Conservation (phyloP, 495 filamentous ascomycete species). For the Penicillium fimorum region DNA sequence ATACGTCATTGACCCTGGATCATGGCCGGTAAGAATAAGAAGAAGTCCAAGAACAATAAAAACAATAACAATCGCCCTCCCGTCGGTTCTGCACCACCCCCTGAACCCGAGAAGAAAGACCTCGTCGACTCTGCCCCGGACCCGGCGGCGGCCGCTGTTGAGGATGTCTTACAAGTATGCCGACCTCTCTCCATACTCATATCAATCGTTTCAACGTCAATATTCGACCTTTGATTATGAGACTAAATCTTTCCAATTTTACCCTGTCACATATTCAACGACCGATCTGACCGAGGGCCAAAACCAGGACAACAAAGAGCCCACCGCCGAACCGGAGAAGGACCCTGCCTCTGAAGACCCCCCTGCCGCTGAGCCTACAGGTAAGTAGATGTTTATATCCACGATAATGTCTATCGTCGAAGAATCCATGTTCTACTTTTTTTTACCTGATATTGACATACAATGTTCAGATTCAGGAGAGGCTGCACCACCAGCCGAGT, state of each 20-base stretch:
- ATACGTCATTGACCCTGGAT: conserved; percentile 37
- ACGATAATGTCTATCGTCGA: conserved; percentile 1
- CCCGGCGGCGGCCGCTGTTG: conserved; percentile 30
- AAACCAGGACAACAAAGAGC: conserved; percentile 39
- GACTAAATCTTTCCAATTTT: conserved; percentile 35
- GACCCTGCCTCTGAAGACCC: conserved; percentile 25
- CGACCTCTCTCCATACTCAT: conserved; percentile 38
- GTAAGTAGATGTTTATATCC: conserved; percentile 22
- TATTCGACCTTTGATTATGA: conserved; percentile 44
- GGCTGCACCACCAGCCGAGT: conserved; percentile 27
- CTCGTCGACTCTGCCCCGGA: conserved; percentile 23
- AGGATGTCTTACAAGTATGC: conserved; percentile 48
- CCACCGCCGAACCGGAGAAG: conserved; percentile 27
- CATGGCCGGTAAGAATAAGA: conserved; percentile 36
- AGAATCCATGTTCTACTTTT: neutral
- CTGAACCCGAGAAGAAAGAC: conserved; percentile 21
- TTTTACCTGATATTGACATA: conserved; percentile 16
- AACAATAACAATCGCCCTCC: conserved; percentile 33
- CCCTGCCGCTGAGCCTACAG: conserved; percentile 22
- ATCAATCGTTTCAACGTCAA: conserved; percentile 38
- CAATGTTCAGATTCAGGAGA: conserved; percentile 27
- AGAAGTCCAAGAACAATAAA: conserved; percentile 40
- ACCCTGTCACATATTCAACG: conserved; percentile 34
- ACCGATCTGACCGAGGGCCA: conserved; percentile 41
- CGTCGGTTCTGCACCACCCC: conserved; percentile 28